Conservation (phyloP, 768 basidiomycete genomes). For the Pisolithus microcarpus region DNA sequence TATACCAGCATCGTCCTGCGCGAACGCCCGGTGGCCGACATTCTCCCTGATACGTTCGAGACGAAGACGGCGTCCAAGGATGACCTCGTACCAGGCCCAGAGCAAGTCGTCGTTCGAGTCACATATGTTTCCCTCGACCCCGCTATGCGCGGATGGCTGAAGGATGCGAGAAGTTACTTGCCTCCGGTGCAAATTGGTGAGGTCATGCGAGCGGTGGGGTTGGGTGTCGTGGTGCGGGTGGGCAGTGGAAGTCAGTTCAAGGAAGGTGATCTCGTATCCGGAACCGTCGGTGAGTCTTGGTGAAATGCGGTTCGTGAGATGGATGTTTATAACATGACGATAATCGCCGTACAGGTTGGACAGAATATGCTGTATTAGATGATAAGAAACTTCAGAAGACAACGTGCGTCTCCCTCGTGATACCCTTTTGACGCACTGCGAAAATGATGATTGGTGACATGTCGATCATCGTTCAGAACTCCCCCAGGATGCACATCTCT, state of each 20-base stretch:
- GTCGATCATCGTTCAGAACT: conserved; percentile 29
- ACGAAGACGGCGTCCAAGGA: conserved; percentile 46
- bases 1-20: conserved; percentile 72
- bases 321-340: background rate
- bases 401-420: conserved; percentile 36
- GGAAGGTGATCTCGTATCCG: conserved; percentile 65
- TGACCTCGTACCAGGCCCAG: conserved; percentile 42
- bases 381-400: conserved; percentile 47
- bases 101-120: conserved; percentile 66
- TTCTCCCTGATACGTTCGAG: conserved; percentile 70
- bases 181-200: conserved; percentile 68
- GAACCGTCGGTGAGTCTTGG: conserved; percentile 46
- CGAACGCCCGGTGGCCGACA: conserved; percentile 60
- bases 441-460: background rate
- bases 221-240: conserved; percentile 58
- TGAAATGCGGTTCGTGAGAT: background rate
- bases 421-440: background rate
- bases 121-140: conserved; percentile 81
- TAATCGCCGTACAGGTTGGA: conserved; percentile 50
- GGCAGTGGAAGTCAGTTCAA: conserved; percentile 49
- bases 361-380: conserved; percentile 60
- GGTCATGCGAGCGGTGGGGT: conserved; percentile 66
- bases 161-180: conserved; percentile 63
- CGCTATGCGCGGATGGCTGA: conserved; percentile 81
- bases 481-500: conserved; percentile 54